Base-by-base conservation (phyloP, 2,329 filamentous ascomycete genomes). In the Trichoderma sp. region DNA sequence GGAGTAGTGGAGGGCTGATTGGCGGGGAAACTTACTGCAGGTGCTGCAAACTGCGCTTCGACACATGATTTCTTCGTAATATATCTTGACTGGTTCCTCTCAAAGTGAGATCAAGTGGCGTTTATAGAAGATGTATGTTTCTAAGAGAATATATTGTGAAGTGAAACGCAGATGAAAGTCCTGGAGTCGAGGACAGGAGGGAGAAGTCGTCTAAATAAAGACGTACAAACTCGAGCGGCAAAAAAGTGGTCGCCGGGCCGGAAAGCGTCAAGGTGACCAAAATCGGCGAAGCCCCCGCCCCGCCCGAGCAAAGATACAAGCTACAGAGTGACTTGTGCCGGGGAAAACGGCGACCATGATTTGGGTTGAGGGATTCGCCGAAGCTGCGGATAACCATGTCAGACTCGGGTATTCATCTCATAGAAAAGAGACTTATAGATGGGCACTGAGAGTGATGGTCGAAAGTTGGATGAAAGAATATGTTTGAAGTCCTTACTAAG, bases 1-100 rank as follows among this genome's bases (percentile, higher is more conserved):
- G 34, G 34, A 39, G 3, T 10, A 39, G 12, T 14, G 14, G 9
- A 39, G 34, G 34, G 34, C 34, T 39, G 34, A 14, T 6, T 7
- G 28, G 52, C 7, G 7, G 34, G 34, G 51, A 9, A 24, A 80
- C 86, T 71, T 81, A 90, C 88, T 79, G 79, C 88, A 91, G 59
- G 79, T 83, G 67, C 78, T 77, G 77, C 88, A 91, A 66, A 78
- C 82, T 26, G 85, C 83, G 75, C 85, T 85, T 76, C 82, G 88
- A 75, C 88, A 91, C 88, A 91, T 91, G 43, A 19, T 28, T 41
- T 21, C 24, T 24, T 47, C 7, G 30, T 41, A 12, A 19, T 3
- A 54, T 15, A 15, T n/a, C 7, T 24, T 43, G 30, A 26, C 10
- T 0, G 17, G n/a, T n/a, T n/a, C 5, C 9, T 26, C 6, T 17